A percentile compares a stretch with the other conserved stretches of the same genome.
Evolutionary conservation across 768 basidiomycete species (phyloP).

Genomic region (Lentinula aciculospora): DNA sequence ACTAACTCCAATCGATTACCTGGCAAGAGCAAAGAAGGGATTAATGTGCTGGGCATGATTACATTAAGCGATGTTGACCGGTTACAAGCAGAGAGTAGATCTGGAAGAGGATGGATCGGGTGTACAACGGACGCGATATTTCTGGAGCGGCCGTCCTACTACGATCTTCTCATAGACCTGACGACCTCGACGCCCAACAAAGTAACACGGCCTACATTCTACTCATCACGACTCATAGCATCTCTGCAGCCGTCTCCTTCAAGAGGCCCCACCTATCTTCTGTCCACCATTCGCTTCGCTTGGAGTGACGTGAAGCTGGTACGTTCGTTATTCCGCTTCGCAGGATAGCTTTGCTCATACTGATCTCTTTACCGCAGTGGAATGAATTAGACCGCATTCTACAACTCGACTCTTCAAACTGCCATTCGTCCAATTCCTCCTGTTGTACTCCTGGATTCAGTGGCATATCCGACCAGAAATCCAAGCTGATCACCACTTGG

Average conservation of each 20-base stretch:
- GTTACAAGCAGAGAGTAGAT: constrained; percentile 47
- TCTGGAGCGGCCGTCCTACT: constrained; percentile 72
- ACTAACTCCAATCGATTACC: constrained; percentile 18
- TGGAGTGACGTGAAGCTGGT: constrained; percentile 83
- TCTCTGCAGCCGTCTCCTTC: constrained; percentile 20
- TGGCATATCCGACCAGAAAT: constrained; percentile 21
- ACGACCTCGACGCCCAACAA: constrained; percentile 60
- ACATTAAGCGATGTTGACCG: constrained; percentile 70
- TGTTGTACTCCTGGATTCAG: constrained; percentile 28
- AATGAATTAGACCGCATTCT: constrained; percentile 71
- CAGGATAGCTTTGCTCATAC: background rate
- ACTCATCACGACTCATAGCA: constrained; percentile 45
- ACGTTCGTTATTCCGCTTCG: constrained; percentile 15
- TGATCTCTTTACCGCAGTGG: constrained; percentile 45
- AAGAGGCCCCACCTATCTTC: constrained; percentile 42
- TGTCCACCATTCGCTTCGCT: constrained; percentile 65
- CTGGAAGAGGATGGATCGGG: constrained; percentile 76
- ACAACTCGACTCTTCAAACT: constrained; percentile 37
- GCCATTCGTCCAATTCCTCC: constrained; percentile 21
- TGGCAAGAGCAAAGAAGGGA: constrained; percentile 43
- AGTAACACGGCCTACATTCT: constrained; percentile 61
- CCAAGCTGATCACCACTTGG: constrained; percentile 47
- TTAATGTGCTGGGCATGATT: constrained; percentile 74
- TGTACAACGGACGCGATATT: constrained; percentile 86
- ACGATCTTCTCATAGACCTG: constrained; percentile 78